Evolutionary conservation across 2,329 filamentous ascomycete species (phyloP).

Genomic region (Cercospora sesami): DNA sequence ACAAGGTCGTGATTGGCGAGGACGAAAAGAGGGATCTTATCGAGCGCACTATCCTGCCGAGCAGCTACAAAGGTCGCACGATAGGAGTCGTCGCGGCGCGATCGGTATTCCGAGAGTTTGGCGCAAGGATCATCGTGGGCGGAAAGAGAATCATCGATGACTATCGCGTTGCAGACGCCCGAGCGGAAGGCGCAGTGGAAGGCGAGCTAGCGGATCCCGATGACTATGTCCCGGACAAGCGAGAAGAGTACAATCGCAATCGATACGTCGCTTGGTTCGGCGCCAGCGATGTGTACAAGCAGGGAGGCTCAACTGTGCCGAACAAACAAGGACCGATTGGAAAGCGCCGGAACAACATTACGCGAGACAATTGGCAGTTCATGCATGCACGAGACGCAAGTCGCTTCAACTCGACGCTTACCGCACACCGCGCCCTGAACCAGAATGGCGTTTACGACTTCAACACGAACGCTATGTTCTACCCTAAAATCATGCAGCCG

Average conservation of each 20-base stretch:
- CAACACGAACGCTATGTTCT: constrained; percentile 90
- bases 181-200: constrained; percentile 75
- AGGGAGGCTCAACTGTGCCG: constrained; percentile 44
- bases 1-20: constrained; percentile 97
- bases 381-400: constrained; percentile 91
- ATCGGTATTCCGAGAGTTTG: constrained; percentile 96
- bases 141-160: constrained; percentile 85
- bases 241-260: constrained; percentile 95
- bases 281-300: constrained; percentile 95
- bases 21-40: constrained; percentile 98
- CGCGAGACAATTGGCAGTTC: constrained; percentile 92
- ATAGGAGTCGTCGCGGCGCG: constrained; percentile 96
- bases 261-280: constrained; percentile 99
- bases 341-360: constrained; percentile 84
- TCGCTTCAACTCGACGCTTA: constrained; percentile 77
- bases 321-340: constrained; percentile 66
- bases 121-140: constrained; percentile 88
- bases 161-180: constrained; percentile 76
- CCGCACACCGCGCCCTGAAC: constrained; percentile 67
- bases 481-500: constrained; percentile 83
- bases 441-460: constrained; percentile 82
- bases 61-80: constrained; percentile 96
- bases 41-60: constrained; percentile 89
- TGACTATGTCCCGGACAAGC: constrained; percentile 71
- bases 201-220: constrained; percentile 90